Conservation (phyloP, 352 stramenopile genomes). For the Globisporangium polare region DNA sequence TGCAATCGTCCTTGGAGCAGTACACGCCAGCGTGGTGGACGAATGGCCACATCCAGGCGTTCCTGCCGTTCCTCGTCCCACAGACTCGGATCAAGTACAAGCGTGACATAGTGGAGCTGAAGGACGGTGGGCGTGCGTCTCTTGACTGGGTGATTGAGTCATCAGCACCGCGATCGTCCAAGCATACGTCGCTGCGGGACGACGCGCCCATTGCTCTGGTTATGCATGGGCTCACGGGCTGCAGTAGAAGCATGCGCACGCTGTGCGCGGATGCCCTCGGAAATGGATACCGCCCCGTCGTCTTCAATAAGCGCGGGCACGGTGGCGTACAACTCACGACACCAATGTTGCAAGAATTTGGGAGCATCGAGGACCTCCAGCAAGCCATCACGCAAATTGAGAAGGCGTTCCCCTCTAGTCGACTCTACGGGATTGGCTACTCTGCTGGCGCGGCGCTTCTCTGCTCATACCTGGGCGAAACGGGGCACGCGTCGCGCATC, state of each 20-base stretch:
- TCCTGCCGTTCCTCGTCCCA: constrained; percentile 69
- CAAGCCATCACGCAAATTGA: constrained; percentile 55
- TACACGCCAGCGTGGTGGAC: constrained; percentile 77
- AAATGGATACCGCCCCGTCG: constrained; percentile 68
- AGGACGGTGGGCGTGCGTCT: constrained; percentile 60
- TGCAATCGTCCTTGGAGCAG: constrained; percentile 44
- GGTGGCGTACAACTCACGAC: constrained; percentile 56
- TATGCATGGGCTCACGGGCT: constrained; percentile 67
- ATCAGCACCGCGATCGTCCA: constrained; percentile 13
- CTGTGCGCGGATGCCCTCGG: constrained; percentile 57
- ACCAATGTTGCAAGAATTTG: constrained; percentile 67
- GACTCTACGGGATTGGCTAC: constrained; percentile 67
- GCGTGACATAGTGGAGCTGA: constrained; percentile 49
- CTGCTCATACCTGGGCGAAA: constrained; percentile 71
- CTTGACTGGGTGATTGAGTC: constrained; percentile 65
- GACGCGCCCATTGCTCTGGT: constrained; percentile 60
- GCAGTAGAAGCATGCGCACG: constrained; percentile 55
- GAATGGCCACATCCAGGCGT: constrained; percentile 66
- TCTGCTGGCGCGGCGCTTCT: constrained; percentile 69
- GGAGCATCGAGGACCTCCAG: constrained; percentile 54
- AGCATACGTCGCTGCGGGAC: constrained; percentile 1
- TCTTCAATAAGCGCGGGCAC: constrained; percentile 85
- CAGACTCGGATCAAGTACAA: constrained; percentile 51
- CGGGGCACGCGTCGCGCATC: constrained; percentile 43
- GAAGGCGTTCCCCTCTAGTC: constrained; percentile 33